Evolutionary conservation across 768 basidiomycete genomes (phyloP), one percentile per base, ranked within the genome.

Genomic region (Coprinopsis cinerea): DNA sequence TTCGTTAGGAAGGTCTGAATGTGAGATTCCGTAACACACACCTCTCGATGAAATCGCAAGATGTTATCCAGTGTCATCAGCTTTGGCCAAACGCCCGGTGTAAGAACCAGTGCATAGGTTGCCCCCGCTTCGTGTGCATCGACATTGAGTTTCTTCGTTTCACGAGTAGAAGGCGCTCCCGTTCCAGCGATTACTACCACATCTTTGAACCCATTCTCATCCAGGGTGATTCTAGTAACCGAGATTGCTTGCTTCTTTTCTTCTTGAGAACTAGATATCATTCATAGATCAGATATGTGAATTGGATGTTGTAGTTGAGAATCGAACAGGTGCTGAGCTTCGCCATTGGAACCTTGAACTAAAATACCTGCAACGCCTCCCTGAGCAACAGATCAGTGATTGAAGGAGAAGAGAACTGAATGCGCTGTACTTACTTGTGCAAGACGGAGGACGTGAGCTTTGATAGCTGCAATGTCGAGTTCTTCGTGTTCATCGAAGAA

Each of bases 51-150:
- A 67, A 86, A 88, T 7, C 76, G 72, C 35, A 85, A 61, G 46
- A 87, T 79, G 49, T 78, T 77, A 1, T 83, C 80, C 27, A 61
- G 64, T 14, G 67, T 81, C 84, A 86, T 88, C 44, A 76, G 70
- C 14, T 74, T 71, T 0, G 77, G 74, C 85, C 85, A 88, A 4
- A 81, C 78, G 39, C 82, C 87, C 47, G 80, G 87, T 7, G 82
- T 90, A 60, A 79, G 71, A 23, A 92, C 85, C 43, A 91, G 80
- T 17, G 76, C 82, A 58, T 84, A 78, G n/a, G 79, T 77, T 23
- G 91, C 90, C n/a, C 91, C 90, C 2, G 88, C 88, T 23, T 82
- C 83, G 51, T 79, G 79, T 3, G 90, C 91, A 57, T 92, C 85
- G 9, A 66, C 61, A 57, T 82, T 83, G 14, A 92, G 73, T 59